Percentiles rank a stretch among this genome's conserved stretches.
Conservation (phyloP, 2,329 filamentous ascomycete genomes). For the Scleromitrula shiraiana region DNA sequence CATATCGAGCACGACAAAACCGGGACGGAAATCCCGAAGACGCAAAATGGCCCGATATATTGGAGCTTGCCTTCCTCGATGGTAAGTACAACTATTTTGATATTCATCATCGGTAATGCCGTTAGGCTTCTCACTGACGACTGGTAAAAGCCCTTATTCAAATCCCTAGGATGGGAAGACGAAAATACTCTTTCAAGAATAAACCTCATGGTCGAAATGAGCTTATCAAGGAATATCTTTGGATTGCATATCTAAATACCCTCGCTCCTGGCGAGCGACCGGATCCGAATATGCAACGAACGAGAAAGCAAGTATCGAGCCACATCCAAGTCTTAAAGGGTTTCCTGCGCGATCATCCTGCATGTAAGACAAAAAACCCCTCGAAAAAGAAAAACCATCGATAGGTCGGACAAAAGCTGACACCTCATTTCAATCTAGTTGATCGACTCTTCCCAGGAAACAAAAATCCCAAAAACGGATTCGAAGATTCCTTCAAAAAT, state of each 20-base stretch:
- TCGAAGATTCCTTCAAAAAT: conserved; percentile 52
- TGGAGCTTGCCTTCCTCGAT: conserved; percentile 61
- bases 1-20: conserved; percentile 57
- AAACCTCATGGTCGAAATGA: conserved; percentile 61
- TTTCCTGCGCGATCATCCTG: conserved; percentile 54
- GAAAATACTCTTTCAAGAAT: conserved; percentile 57
- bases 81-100: conserved; percentile 43
- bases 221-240: conserved; percentile 62
- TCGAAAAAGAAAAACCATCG: no score
- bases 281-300: conserved; percentile 37
- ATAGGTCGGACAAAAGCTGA: no score
- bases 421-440: no score
- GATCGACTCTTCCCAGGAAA: conserved; percentile 51
- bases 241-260: conserved; percentile 36
- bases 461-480: conserved; percentile 45
- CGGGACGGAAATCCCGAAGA: conserved; percentile 54
- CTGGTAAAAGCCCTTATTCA: conserved; percentile 53
- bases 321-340: conserved; percentile 65
- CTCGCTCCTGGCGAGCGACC: conserved; percentile 40
- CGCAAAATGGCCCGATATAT: conserved; percentile 51
- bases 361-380: no score
- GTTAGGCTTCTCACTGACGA: no score
- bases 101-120: no score
- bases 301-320: conserved; percentile 59
- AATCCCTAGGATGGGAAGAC: conserved; percentile 58